Conservation (phyloP, 225 moss, liverwort and hornwort genomes). For the Bryum argenteum region DNA sequence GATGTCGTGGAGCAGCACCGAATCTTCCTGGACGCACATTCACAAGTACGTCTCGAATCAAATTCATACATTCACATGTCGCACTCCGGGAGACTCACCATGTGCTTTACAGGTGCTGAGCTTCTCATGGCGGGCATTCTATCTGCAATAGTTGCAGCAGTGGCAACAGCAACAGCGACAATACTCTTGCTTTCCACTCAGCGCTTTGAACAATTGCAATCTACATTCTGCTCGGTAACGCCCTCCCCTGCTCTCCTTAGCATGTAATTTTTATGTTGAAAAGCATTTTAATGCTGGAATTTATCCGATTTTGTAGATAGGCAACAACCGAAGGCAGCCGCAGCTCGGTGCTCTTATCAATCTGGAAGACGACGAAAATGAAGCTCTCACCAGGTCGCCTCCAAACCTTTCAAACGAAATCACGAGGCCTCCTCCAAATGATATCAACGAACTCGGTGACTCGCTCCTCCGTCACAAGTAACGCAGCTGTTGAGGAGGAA, state of each 20-base stretch:
- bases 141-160: constrained; percentile 21
- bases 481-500: constrained; percentile 49
- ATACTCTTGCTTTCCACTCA: constrained; percentile 26
- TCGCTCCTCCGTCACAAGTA: constrained; percentile 42
- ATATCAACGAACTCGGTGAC: constrained; percentile 3
- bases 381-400: constrained; percentile 9
- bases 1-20: constrained; percentile 35
- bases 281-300: constrained; percentile 23
- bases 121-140: constrained; percentile 19
- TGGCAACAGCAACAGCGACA: constrained; percentile 15
- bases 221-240: constrained; percentile 30
- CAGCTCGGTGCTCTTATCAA: not conserved
- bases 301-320: constrained; percentile 47
- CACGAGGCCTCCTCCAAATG: not conserved
- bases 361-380: constrained; percentile 26
- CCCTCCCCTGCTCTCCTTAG: not conserved
- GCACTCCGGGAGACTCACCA: constrained; percentile 23
- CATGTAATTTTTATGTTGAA: not conserved
- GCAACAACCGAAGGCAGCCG: constrained; percentile 22
- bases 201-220: constrained; percentile 27
- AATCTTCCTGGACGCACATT: constrained; percentile 30
- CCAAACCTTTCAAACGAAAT: too few species aligned
- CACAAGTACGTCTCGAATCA: constrained; percentile 26
- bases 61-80: not conserved
- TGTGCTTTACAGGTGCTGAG: constrained; percentile 30